Evolutionary conservation across 176 grass and related monocot species (phyloP).

Genomic region (Musa schizocarpa): DNA sequence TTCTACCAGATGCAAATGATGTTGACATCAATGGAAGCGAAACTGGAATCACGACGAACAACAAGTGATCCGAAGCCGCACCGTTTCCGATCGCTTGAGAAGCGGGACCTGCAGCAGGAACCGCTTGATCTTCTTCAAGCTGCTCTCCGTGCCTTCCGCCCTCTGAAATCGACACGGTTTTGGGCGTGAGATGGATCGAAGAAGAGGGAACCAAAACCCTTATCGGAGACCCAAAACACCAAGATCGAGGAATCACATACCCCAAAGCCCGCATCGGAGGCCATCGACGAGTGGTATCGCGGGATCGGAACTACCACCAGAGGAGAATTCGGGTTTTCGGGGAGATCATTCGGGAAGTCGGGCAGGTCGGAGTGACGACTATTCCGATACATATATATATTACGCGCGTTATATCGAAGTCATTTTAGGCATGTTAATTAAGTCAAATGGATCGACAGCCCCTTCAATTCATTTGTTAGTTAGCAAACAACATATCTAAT

Average conservation of each 20-base stretch:
- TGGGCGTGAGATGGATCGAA: constrained; percentile 7
- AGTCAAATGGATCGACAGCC: too few species aligned
- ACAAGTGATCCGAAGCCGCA: constrained; percentile 22
- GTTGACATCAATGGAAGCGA: constrained; percentile 17
- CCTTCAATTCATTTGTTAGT: too few species aligned
- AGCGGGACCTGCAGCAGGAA: constrained; percentile 84
- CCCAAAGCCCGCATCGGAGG: constrained; percentile 7
- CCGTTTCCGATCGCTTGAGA: constrained; percentile 98
- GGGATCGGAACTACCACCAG: neutral
- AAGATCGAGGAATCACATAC: neutral
- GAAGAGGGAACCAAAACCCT: constrained; percentile 9
- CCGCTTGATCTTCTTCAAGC: constrained; percentile 66
- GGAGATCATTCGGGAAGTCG: neutral
- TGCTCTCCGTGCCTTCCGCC: constrained; percentile 57
- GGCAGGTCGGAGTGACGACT: constrained; percentile 1
- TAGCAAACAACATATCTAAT: too few species aligned
- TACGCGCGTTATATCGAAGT: neutral
- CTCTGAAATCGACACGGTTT: constrained; percentile 23
- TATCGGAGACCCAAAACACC: constrained; percentile 13
- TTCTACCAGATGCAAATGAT: constrained; percentile 9
- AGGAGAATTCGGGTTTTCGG: neutral
- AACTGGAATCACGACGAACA: constrained; percentile 17
- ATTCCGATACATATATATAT: neutral
- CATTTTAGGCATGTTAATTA: too few species aligned
- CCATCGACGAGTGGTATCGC: neutral